Percentiles rank a stretch among this genome's conserved stretches.
phyloP scores from a whole-genome alignment of 1,284 basidiomycete genomes.

The Melampsora americana region DNA sequence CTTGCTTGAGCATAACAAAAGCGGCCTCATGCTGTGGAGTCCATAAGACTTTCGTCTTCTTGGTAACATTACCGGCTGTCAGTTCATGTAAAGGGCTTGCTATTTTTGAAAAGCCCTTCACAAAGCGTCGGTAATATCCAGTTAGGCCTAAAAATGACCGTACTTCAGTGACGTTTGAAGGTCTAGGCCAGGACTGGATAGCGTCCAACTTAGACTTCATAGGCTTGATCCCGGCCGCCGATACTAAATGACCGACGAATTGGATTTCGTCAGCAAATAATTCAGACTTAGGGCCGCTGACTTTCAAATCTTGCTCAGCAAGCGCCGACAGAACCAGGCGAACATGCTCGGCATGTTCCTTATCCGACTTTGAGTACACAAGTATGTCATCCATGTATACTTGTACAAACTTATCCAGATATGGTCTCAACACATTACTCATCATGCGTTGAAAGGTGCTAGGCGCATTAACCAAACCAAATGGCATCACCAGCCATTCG shows the following conservation, averaged over 20 bases:
- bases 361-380: slow-evolving; percentile 27
- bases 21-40: neutral
- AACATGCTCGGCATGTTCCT: slow-evolving; percentile 38
- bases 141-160: slow-evolving; percentile 48
- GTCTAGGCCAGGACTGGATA: neutral
- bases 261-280: slow-evolving; percentile 5
- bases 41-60: neutral
- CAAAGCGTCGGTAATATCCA: slow-evolving; percentile 56
- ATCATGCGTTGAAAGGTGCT: no score
- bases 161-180: neutral
- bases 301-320: slow-evolving; percentile 19
- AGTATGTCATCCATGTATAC: slow-evolving; percentile 42
- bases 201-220: neutral
- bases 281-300: slow-evolving; percentile 40
- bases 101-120: slow-evolving; percentile 49
- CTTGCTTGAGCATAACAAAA: neutral
- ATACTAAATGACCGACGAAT: neutral
- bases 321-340: slow-evolving; percentile 15
- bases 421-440: slow-evolving; percentile 17
- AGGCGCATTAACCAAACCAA: no score
- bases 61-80: slow-evolving; percentile 9
- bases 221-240: neutral
- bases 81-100: slow-evolving; percentile 51
- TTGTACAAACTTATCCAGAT: slow-evolving; percentile 14
- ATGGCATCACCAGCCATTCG: no score